Evolutionary conservation across 2,329 filamentous ascomycete genomes (phyloP), one percentile per base, ranked within the genome.

Genomic region (Stagonosporopsis tanaceti): DNA sequence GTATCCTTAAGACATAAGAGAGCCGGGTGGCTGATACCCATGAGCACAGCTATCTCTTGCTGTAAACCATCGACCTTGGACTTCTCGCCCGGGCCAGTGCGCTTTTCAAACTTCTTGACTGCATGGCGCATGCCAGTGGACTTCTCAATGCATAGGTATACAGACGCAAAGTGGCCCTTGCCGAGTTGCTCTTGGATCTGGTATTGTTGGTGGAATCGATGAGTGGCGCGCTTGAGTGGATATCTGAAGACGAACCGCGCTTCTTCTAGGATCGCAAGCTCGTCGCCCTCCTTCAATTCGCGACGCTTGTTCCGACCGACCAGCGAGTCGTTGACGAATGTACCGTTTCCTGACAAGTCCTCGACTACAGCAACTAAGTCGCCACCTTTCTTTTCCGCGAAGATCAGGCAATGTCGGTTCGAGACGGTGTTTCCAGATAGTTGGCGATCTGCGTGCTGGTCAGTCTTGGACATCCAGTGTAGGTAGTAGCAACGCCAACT

Each of bases 21-120:
- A 65, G 96, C 95, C 4, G 93, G 91, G 76, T 99, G 95, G 73
- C 91, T 96, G 60, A 99, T 92, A n/a, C 93, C 88, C 93, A 97
- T 98, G 59, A 99, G 80, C 15, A 99, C 92, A 22, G 92, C 94
- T 73, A 99, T 96, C 76, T 99, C 96, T 75, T 98, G 93, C 73
- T 97, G 92, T 42, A 98, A 78, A 2, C 92, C 89, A 58, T 97
- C 92, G 6, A 89, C 88, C 76, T 93, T 94, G 17, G 91, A 90
- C 62, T 86, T 87, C 64, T 97, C 93, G 38, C 93, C 92, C 57
- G 89, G 84, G n/a, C 90, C 91, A 2, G 88, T 84, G 5, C 90
- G 88, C 78, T 92, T 95, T 68, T 92, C 93, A 72, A 99, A 98
- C 57, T 95, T 89, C 81, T 99, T 99, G 71, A 97, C 95, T 3